Conservation (phyloP, 1,139 yeast species). For the Magnusiomyces paraingens region DNA sequence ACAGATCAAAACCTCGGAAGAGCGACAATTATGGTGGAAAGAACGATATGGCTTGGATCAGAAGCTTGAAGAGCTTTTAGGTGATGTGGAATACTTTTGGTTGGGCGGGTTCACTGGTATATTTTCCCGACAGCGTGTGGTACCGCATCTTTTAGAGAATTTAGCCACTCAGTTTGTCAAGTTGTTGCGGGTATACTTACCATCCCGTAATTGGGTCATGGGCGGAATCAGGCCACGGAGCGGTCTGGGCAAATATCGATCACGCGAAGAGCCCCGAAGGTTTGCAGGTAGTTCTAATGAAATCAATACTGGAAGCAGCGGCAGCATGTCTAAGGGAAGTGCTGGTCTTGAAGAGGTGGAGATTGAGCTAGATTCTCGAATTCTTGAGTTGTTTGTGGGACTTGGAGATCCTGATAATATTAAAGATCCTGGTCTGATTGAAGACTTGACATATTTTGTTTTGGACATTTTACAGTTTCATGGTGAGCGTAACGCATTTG, state of each 20-base stretch:
- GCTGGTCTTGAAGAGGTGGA: constrained; percentile 12
- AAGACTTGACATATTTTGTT: constrained; percentile 58
- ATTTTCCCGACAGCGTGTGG: constrained; percentile 38
- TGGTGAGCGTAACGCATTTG: constrained; percentile 59
- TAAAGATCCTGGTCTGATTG: constrained; percentile 40
- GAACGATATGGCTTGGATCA: constrained; percentile 57
- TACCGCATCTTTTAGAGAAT: constrained; percentile 29
- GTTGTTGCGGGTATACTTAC: constrained; percentile 32
- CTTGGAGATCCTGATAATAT: constrained; percentile 37
- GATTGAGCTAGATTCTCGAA: constrained; percentile 44
- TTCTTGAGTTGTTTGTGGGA: constrained; percentile 48
- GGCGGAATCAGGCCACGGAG: constrained; percentile 9
- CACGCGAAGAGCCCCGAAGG: too few species aligned
- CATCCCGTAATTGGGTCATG: constrained; percentile 27
- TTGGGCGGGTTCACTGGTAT: constrained; percentile 73
- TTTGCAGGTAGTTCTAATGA: constrained; percentile 5
- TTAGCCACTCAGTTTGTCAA: constrained; percentile 39
- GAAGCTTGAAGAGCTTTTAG: constrained; percentile 48
- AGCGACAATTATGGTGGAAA: constrained; percentile 74
- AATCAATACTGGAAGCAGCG: constrained; percentile 4
- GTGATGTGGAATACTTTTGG: constrained; percentile 60
- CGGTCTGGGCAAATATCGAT: too few species aligned
- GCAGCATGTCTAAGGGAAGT: constrained; percentile 1
- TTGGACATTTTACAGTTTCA: constrained; percentile 55
- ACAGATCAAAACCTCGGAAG: constrained; percentile 49